phyloP scores from a whole-genome alignment of 495 filamentous ascomycete genomes.

The Penicillium samsonianum region DNA sequence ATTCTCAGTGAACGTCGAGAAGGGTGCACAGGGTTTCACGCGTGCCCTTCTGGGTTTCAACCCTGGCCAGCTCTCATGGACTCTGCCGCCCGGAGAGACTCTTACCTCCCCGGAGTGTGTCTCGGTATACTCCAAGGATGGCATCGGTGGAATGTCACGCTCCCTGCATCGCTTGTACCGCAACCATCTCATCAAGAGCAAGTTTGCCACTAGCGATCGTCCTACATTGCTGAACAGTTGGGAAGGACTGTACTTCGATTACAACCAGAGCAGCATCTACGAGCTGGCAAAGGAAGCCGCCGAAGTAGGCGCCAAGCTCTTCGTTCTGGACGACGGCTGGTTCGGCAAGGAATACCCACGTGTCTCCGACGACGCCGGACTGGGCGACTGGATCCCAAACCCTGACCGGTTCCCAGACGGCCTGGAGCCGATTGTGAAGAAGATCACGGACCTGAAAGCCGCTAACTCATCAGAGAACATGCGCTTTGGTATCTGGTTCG shows the following conservation, averaged over 20 bases:
- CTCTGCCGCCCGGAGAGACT: constrained; percentile 45
- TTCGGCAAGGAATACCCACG: constrained; percentile 58
- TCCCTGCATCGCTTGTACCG: constrained; percentile 55
- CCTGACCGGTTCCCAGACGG: constrained; percentile 55
- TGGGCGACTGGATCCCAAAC: constrained; percentile 59
- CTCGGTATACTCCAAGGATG: constrained; percentile 52
- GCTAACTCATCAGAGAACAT: constrained; percentile 44
- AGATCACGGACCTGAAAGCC: constrained; percentile 44
- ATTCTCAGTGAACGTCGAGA: constrained; percentile 53
- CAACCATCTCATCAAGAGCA: constrained; percentile 55
- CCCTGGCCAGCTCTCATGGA: constrained; percentile 51
- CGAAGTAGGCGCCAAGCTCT: constrained; percentile 50
- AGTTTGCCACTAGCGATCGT: constrained; percentile 47
- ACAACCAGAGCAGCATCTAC: constrained; percentile 49
- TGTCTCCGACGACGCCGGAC: constrained; percentile 46
- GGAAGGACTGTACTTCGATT: constrained; percentile 55
- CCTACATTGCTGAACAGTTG: constrained; percentile 58
- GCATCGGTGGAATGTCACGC: constrained; percentile 56
- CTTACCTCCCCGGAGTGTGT: constrained; percentile 56
- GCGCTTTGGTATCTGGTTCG: constrained; percentile 58
- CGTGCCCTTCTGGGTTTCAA: constrained; percentile 55
- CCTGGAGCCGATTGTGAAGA: constrained; percentile 41
- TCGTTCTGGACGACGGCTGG: constrained; percentile 62
- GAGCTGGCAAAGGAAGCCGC: constrained; percentile 51
- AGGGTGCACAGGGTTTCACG: constrained; percentile 55